phyloP scores from a whole-genome alignment of 805 yeast genomes.

The Lipomyces lipofer region DNA sequence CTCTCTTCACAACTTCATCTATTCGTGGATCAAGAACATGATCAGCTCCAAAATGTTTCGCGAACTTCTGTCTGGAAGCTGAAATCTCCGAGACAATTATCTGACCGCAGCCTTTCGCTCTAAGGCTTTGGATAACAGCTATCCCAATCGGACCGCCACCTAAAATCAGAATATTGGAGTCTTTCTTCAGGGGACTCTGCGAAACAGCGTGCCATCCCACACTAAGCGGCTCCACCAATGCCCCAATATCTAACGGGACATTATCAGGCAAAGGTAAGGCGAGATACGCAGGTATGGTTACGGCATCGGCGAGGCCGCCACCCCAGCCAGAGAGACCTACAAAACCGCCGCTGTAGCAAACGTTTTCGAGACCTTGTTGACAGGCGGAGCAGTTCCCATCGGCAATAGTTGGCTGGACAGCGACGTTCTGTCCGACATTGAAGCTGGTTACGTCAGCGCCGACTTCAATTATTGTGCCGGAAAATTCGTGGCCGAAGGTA shows the following conservation, averaged over 20 bases:
- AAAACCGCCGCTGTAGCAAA: conserved; percentile 51
- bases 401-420: conserved; percentile 61
- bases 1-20: conserved; percentile 43
- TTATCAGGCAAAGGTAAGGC: conserved; percentile 46
- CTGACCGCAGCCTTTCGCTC: conserved; percentile 46
- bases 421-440: conserved; percentile 58
- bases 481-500: conserved; percentile 57
- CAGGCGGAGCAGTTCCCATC: conserved; percentile 51
- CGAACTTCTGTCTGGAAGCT: conserved; percentile 45
- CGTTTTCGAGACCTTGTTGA: conserved; percentile 51
- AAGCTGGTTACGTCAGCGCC: conserved; percentile 50
- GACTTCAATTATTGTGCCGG: conserved; percentile 48
- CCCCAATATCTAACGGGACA: conserved; percentile 49
- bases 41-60: conserved; percentile 41
- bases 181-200: conserved; percentile 44
- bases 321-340: conserved; percentile 58
- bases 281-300: conserved; percentile 47
- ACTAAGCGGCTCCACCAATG: conserved; percentile 58
- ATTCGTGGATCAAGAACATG: conserved; percentile 51
- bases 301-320: conserved; percentile 57
- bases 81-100: conserved; percentile 57
- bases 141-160: conserved; percentile 61
- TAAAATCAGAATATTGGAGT: conserved; percentile 50
- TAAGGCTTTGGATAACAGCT: conserved; percentile 51
- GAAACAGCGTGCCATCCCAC: conserved; percentile 63